Conservation (phyloP, 1,284 basidiomycete genomes). For the Ganoderma lucidum region DNA sequence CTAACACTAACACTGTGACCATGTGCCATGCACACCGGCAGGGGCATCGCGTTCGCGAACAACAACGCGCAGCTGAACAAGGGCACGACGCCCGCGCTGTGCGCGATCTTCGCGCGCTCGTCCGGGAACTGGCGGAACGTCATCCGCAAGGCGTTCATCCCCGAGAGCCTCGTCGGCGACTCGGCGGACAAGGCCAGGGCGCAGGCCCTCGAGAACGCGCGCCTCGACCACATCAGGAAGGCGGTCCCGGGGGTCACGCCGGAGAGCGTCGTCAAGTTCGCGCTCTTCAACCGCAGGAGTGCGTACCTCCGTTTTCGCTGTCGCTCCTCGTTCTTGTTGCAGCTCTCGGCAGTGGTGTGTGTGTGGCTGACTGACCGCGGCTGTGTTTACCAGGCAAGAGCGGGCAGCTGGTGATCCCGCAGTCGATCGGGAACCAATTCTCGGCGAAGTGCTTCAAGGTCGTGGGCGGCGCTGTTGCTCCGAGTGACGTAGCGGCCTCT, state of each 20-base stretch:
- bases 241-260: not conserved
- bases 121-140: conserved; percentile 2
- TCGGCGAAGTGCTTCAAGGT: not conserved
- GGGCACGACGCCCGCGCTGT: conserved; percentile 3
- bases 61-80: conserved; percentile 3
- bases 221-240: not conserved
- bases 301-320: not conserved
- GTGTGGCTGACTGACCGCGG: not conserved
- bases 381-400: not conserved
- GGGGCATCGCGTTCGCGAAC: conserved; percentile 9
- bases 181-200: not conserved
- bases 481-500: not conserved
- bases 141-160: conserved; percentile 12
- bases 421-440: conserved; percentile 1
- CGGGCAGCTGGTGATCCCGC: not conserved
- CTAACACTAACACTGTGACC: too few species aligned
- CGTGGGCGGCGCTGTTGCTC: not conserved
- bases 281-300: conserved; percentile 9
- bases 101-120: conserved; percentile 10
- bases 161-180: conserved; percentile 10
- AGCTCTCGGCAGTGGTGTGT: too few species aligned
- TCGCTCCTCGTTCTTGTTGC: not conserved
- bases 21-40: not conserved
- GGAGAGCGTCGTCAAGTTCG: conserved; percentile 7
- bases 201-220: conserved; percentile 6